Percentiles rank a stretch among this genome's conserved stretches.
phyloP scores from a whole-genome alignment of 2,329 filamentous ascomycete genomes.

The Arthrobotrys megalospora region DNA sequence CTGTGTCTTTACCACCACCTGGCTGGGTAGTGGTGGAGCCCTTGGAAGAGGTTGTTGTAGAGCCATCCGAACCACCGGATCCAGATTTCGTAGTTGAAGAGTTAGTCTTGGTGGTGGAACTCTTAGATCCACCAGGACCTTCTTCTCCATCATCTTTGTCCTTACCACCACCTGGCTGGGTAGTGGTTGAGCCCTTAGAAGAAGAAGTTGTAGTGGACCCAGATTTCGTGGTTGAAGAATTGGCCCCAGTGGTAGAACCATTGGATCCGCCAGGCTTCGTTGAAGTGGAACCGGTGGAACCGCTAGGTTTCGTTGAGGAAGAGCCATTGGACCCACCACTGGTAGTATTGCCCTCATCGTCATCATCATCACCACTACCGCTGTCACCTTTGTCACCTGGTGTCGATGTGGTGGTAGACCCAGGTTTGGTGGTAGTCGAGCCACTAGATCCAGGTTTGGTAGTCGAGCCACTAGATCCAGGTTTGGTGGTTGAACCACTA shows the following conservation, averaged over 20 bases:
- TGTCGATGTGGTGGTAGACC: background rate
- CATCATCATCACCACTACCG: too few species aligned
- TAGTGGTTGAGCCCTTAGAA: background rate
- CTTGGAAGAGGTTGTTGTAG: background rate
- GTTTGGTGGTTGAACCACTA: background rate
- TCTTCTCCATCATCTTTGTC: background rate
- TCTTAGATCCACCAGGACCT: background rate
- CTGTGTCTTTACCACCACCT: background rate
- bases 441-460: background rate
- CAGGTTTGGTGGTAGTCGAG: background rate
- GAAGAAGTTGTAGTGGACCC: background rate
- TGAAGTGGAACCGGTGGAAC: background rate
- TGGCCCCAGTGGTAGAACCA: background rate
- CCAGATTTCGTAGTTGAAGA: background rate
- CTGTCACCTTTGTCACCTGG: background rate
- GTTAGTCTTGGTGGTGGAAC: background rate
- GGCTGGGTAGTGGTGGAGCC: background rate
- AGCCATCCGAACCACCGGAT: background rate
- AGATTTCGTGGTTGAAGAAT: background rate
- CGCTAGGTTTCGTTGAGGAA: background rate
- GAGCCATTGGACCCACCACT: background rate
- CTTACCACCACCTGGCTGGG: background rate
- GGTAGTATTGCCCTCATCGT: too few species aligned
- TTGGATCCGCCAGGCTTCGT: background rate
- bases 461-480: background rate